Percentiles rank a stretch among this genome's conserved stretches.
Conservation (phyloP, 768 basidiomycete genomes). For the Cytidiella melzeri region DNA sequence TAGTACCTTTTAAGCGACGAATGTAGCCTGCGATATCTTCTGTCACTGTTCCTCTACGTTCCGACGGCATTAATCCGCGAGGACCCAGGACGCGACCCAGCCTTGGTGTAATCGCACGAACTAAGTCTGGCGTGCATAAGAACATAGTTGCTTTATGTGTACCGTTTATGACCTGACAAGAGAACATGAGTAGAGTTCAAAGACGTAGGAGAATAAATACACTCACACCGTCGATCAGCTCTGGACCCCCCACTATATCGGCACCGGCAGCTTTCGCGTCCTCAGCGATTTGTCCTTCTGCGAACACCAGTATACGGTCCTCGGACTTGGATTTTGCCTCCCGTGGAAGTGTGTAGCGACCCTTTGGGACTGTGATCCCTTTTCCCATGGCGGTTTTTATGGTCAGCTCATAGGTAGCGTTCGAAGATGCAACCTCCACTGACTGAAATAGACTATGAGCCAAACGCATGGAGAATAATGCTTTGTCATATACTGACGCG, state of each 20-base stretch:
- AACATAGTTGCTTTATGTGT: slow-evolving; percentile 77
- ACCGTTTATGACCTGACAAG: slow-evolving; percentile 60
- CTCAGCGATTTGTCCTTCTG: slow-evolving; percentile 76
- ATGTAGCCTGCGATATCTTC: slow-evolving; percentile 84
- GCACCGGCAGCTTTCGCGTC: slow-evolving; percentile 86
- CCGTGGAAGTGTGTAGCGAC: slow-evolving; percentile 78
- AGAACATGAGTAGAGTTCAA: slow-evolving; percentile 5
- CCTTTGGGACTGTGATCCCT: slow-evolving; percentile 81
- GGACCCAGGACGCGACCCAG: slow-evolving; percentile 79
- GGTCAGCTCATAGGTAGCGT: slow-evolving; percentile 72
- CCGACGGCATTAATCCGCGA: slow-evolving; percentile 92
- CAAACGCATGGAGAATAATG: slow-evolving; percentile 1
- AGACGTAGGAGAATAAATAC: slow-evolving; percentile 5
- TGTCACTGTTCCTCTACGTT: slow-evolving; percentile 89
- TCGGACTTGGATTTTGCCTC: slow-evolving; percentile 68
- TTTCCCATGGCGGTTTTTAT: slow-evolving; percentile 75
- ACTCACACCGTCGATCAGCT: slow-evolving; percentile 81
- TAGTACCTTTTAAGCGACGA: slow-evolving; percentile 67
- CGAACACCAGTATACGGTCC: slow-evolving; percentile 88
- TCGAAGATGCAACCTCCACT: slow-evolving; percentile 73
- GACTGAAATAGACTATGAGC: slow-evolving; percentile 45
- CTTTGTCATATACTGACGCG: slow-evolving; percentile 42
- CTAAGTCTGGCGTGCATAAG: slow-evolving; percentile 74
- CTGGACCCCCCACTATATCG: slow-evolving; percentile 83
- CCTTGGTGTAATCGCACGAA: slow-evolving; percentile 71